A percentile compares a stretch with the other conserved stretches of the same genome.
These are phyloP conservation scores for Coemansia sp. DNA, from an alignment of 192 early-diverging fungal genomes.

Conservation along the genomic window DNA sequence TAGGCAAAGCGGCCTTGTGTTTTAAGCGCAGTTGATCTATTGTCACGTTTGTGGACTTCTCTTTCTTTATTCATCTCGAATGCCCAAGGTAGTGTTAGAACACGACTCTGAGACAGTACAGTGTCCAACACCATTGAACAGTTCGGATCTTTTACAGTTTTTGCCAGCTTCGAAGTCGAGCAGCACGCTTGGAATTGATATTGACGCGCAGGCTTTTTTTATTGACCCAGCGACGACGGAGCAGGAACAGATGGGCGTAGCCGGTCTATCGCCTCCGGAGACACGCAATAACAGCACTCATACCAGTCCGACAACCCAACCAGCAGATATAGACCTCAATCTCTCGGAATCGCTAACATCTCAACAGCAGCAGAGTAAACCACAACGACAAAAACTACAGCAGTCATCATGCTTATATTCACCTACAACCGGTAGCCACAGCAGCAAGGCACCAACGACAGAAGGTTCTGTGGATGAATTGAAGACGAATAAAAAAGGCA, in stretches of 20 bases:
- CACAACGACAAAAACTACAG: background rate
- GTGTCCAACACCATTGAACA: constrained; percentile 8
- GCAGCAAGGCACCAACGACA: too few relatives aligned
- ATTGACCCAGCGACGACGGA: constrained; percentile 7
- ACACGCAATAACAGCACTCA: constrained; percentile 35
- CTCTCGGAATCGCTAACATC: background rate
- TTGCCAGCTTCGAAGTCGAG: constrained; percentile 11
- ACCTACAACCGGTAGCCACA: too few relatives aligned
- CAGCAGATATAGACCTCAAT: background rate
- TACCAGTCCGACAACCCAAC: constrained; percentile 25
- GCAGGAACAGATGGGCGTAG: constrained; percentile 12
- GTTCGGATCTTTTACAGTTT: background rate
- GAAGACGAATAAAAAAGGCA: too few relatives aligned
- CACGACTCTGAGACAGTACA: background rate
- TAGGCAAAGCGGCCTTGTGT: background rate
- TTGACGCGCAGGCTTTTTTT: constrained; percentile 8
- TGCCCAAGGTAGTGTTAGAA: constrained; percentile 1
- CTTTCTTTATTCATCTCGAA: background rate
- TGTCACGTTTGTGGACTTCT: background rate
- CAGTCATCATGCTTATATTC: background rate
- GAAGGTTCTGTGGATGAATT: too few relatives aligned
- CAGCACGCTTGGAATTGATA: constrained; percentile 7
- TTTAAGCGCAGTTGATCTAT: constrained; percentile 4
- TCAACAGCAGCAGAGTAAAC: background rate
- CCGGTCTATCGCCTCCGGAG: constrained; percentile 21